Evolutionary conservation across 495 filamentous ascomycete genomes (phyloP), one percentile per base, ranked within the genome.

Genomic region (Cercophora newfieldiana): DNA sequence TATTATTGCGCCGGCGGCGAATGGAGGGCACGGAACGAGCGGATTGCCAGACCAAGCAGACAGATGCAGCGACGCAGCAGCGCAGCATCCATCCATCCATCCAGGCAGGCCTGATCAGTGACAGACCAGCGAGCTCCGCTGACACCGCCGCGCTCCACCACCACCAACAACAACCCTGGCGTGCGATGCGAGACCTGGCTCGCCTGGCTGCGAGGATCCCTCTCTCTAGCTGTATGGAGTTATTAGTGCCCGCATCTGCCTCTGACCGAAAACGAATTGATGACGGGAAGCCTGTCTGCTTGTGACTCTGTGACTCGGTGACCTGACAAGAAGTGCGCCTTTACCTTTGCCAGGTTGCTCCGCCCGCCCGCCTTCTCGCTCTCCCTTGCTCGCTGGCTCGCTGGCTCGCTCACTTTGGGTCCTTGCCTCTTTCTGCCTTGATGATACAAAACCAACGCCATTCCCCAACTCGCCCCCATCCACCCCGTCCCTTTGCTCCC

Each of bases 401-500:
- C n/a, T n/a, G n/a, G n/a, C n/a, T n/a, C n/a, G n/a, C n/a, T n/a
- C n/a, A n/a, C 54, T 47, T 57, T 44, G 12, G 37, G 37, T 44
- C 37, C 37, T 33, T 33, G 30, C 30, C 30, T 44, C 33, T 24
- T 61, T 49, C 44, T 57, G 47, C 57, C 58, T 64, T 55, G 60
- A 72, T 69, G 67, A 71, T 73, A 73, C 69, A 75, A 75, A 75
- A 70, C 66, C 71, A 65, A 72, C 71, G 66, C 67, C 63, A 66
- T 71, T 58, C 67, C 69, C 67, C 58, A n/a, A 12, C 55, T 26
- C 55, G 26, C 47, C 60, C 47, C 55, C 61, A 30, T 19, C n/a
- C 47, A 31, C 53, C 24, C 18, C 60, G 22, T 64, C 55, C 47
- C 37, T 31, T 14, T 51, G 28, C 37, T 50, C 60, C 44, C 58